Conservation (phyloP, 2,329 filamentous ascomycete genomes). For the Ophiostoma himal-ulmi region DNA sequence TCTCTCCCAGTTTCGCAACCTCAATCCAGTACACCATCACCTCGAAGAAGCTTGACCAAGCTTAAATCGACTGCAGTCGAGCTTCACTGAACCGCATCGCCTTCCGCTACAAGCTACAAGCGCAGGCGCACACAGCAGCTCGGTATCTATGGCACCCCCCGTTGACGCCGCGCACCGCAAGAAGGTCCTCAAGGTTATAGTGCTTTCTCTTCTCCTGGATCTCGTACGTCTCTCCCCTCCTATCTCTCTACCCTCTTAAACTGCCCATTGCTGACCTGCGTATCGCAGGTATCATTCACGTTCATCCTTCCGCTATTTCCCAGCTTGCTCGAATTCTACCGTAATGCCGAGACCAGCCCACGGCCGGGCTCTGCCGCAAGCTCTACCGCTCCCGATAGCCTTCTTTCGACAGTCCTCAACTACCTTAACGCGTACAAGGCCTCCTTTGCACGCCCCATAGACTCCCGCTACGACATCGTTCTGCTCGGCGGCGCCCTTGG, state of each 20-base stretch:
- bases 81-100: not conserved
- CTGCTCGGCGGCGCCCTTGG: constrained; percentile 88
- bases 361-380: constrained; percentile 33
- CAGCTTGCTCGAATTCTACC: constrained; percentile 92
- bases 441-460: constrained; percentile 84
- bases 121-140: constrained; percentile 1
- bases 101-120: not conserved
- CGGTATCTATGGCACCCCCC: constrained; percentile 35
- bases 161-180: constrained; percentile 59
- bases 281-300: constrained; percentile 81
- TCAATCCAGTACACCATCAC: not conserved
- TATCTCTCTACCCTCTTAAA: not conserved
- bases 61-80: not conserved
- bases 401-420: constrained; percentile 72
- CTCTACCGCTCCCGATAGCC: constrained; percentile 45
- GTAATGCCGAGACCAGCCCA: constrained; percentile 65
- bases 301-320: constrained; percentile 97
- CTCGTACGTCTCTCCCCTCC: constrained; percentile 53
- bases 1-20: not conserved
- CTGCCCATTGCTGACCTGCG: not conserved
- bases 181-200: constrained; percentile 78
- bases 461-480: constrained; percentile 94
- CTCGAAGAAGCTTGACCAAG: not conserved
- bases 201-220: constrained; percentile 83
- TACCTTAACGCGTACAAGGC: constrained; percentile 94